Evolutionary conservation across 1,139 yeast species (phyloP), one percentile per base, ranked within the genome.

Genomic region (Blastobotrys serpentis): DNA sequence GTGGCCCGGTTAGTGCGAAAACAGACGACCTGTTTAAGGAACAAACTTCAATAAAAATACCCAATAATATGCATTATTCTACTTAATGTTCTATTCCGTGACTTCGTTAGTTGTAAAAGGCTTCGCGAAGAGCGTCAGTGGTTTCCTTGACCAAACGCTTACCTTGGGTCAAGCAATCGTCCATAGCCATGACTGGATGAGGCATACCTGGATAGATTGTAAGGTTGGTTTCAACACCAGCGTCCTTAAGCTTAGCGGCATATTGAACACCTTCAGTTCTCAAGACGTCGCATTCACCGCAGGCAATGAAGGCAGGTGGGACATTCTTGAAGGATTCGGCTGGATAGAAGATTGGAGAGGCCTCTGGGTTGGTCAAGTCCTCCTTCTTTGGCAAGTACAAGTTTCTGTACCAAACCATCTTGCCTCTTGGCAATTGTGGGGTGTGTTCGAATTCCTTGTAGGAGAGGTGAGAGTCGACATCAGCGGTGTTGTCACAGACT

Each of bases 111-210:
- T 23, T 23, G 42, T 57, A 58, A 29, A 58, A 56, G 14, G 54
- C 59, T 10, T 34, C 25, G 26, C 48, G 44, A 32, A 58, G 40
- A n/a, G 54, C 56, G 30, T 52, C 56, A 19, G 58, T 54, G 45
- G 57, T 58, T 52, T 71, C 71, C 21, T 59, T 55, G 29, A 74
- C 68, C 44, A 73, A 59, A 16, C 65, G 62, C 45, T 62, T 67
- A 10, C 78, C 78, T 52, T 73, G 73, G 6, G 67, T 63, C 49
- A 74, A 60, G 2, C 68, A 68, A 13, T 61, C 74, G 52, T 73
- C 75, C 78, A 76, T 74, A 22, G 70, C 77, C 77, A 75, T 73
- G 14, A 72, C 74, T 8, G 77, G 70, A 54, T 75, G 79, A 1
- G 79, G 79, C 48, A 74, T 69, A 2, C 78, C 77, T 30, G 67